Evolutionary conservation across 768 basidiomycete genomes (phyloP).

Genomic region (Strobilomyces echinocephalus): DNA sequence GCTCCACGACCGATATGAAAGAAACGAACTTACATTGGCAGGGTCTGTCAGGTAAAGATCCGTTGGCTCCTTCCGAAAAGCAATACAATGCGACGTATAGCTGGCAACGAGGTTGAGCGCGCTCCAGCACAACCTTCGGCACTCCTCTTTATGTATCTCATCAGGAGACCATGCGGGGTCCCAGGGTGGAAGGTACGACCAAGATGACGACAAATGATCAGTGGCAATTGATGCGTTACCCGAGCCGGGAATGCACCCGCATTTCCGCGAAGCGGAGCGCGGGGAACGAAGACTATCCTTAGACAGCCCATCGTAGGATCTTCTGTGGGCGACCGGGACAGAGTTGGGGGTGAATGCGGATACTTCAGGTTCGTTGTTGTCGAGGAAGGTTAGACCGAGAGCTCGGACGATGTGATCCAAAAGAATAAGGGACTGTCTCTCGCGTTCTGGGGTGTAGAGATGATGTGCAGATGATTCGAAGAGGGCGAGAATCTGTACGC

Average conservation of each 20-base stretch:
- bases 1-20: slow-evolving; percentile 3
- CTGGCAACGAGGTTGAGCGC: slow-evolving; percentile 64
- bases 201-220: slow-evolving; percentile 38
- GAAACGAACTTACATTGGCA: slow-evolving; percentile 49
- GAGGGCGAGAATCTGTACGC: slow-evolving; percentile 62
- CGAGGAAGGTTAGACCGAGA: slow-evolving; percentile 52
- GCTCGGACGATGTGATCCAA: slow-evolving; percentile 63
- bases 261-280: slow-evolving; percentile 33
- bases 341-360: slow-evolving; percentile 44
- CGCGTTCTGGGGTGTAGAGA: slow-evolving; percentile 51
- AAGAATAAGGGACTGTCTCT: slow-evolving; percentile 46
- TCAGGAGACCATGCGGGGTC: slow-evolving; percentile 49
- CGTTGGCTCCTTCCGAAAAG: slow-evolving; percentile 54
- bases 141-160: slow-evolving; percentile 63
- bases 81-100: slow-evolving; percentile 65
- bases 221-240: slow-evolving; percentile 28
- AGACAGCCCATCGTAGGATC: slow-evolving; percentile 26
- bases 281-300: slow-evolving; percentile 28
- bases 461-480: slow-evolving; percentile 77
- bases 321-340: slow-evolving; percentile 46
- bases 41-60: slow-evolving; percentile 60
- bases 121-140: slow-evolving; percentile 73
- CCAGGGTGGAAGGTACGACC: slow-evolving; percentile 58
- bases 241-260: slow-evolving; percentile 43
- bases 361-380: slow-evolving; percentile 50